These are phyloP conservation scores for Ophiostoma novo-ulmi DNA, from an alignment of 2,329 filamentous ascomycete species.

Conservation along the genomic window DNA sequence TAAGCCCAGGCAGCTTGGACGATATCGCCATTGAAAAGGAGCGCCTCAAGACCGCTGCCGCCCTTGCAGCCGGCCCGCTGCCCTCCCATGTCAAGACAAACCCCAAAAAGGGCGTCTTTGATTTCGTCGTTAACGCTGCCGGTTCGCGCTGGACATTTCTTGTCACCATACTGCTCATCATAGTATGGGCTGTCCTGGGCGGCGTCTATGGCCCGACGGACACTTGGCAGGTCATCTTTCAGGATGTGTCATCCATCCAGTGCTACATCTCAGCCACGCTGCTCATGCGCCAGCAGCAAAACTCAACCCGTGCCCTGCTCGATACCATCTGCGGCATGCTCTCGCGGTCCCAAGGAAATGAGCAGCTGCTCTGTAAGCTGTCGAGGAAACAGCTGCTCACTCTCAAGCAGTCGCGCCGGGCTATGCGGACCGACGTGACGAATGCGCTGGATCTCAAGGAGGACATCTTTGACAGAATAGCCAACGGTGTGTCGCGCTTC, in stretches of 20 bases:
- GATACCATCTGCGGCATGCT: constrained; percentile 33
- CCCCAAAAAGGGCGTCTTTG: background rate
- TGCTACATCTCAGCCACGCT: constrained; percentile 38
- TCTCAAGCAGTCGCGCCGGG: background rate
- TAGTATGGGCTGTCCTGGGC: constrained; percentile 29
- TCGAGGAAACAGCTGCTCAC: background rate
- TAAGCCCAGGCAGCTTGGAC: background rate
- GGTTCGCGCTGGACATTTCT: background rate
- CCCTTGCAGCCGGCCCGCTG: background rate
- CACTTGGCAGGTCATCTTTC: constrained; percentile 37
- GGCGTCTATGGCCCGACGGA: constrained; percentile 33
- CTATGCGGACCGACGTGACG: background rate
- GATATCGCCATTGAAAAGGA: background rate
- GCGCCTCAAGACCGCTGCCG: background rate
- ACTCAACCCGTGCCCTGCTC: constrained; percentile 32
- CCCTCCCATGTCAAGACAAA: background rate
- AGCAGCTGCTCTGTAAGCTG: background rate
- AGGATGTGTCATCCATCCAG: constrained; percentile 36
- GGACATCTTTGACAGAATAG: background rate
- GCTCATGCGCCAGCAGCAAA: constrained; percentile 38
- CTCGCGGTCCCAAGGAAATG: constrained; percentile 30
- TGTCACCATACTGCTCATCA: background rate
- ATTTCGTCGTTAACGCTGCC: background rate
- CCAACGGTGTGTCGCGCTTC: background rate
- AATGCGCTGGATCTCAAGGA: background rate